Percentiles rank a stretch among this genome's conserved stretches.
phyloP scores from a whole-genome alignment of 208 protist genomes.

The Leishmania major region DNA sequence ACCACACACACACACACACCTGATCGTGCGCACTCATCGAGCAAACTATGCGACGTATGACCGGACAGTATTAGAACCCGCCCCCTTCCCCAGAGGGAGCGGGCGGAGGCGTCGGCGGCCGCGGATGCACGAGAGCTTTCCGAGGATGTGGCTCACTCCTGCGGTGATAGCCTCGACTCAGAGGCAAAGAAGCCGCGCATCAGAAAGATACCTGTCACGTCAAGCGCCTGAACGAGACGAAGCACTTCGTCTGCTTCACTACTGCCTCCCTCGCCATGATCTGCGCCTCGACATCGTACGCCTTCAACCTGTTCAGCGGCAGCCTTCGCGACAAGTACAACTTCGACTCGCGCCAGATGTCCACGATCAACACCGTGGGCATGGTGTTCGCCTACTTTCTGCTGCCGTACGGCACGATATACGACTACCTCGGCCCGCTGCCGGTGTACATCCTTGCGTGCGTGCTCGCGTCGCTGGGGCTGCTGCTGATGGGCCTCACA shows the following conservation, averaged over 20 bases:
- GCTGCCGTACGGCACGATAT: slow-evolving; percentile 52
- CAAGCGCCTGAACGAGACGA: slow-evolving; percentile 34
- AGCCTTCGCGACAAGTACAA: slow-evolving; percentile 39
- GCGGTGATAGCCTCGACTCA: slow-evolving; percentile 11
- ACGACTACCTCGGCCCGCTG: slow-evolving; percentile 58
- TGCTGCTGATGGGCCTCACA: slow-evolving; percentile 46
- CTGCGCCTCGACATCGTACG: slow-evolving; percentile 52
- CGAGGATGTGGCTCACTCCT: background rate
- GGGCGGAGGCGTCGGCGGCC: background rate
- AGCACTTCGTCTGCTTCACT: slow-evolving; percentile 40
- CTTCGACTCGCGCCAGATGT: slow-evolving; percentile 51
- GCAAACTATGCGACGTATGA: background rate
- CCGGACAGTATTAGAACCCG: background rate
- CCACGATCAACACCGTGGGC: slow-evolving; percentile 50
- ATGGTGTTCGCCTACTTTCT: slow-evolving; percentile 46
- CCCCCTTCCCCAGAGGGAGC: background rate
- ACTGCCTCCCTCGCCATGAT: slow-evolving; percentile 41
- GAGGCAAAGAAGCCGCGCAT: slow-evolving; percentile 18
- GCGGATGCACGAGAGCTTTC: background rate
- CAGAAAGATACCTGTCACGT: slow-evolving; percentile 12
- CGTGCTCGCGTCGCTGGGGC: slow-evolving; percentile 36
- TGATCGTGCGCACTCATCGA: background rate
- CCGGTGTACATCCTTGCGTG: slow-evolving; percentile 38
- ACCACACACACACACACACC: background rate
- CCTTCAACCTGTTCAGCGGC: slow-evolving; percentile 63